These are phyloP conservation scores for Cardamine chenopodiifolia DNA, from an alignment of 345 rosid species.

Conservation along the genomic window DNA sequence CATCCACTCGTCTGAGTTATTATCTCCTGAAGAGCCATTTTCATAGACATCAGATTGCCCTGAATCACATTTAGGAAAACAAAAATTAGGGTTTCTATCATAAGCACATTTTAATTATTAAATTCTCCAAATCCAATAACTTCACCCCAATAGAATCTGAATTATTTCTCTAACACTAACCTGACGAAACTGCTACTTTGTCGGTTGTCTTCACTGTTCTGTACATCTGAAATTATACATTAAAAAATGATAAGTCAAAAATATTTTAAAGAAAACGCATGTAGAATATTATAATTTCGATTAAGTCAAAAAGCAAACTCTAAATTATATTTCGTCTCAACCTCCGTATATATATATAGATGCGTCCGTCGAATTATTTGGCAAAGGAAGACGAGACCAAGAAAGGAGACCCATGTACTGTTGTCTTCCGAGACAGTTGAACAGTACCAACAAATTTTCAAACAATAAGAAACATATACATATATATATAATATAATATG, in stretches of 20 bases:
- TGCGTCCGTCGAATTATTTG: slow-evolving; percentile 24
- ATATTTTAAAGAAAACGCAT: background rate
- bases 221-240: slow-evolving; percentile 38
- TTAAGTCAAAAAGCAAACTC: slow-evolving; percentile 14
- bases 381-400: slow-evolving; percentile 35
- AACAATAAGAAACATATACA: slow-evolving; percentile 28
- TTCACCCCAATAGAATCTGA: slow-evolving; percentile 3
- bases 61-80: slow-evolving; percentile 23
- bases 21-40: slow-evolving; percentile 95
- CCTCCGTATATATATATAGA: background rate
- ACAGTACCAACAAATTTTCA: slow-evolving; percentile 41
- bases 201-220: slow-evolving; percentile 51
- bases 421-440: slow-evolving; percentile 42
- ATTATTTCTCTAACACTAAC: slow-evolving; percentile 28
- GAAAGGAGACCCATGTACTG: slow-evolving; percentile 45
- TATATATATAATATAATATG: background rate
- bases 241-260: background rate
- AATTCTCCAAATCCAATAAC: background rate
- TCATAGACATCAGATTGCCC: slow-evolving; percentile 82
- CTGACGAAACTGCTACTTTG: slow-evolving; percentile 48
- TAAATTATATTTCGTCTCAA: slow-evolving; percentile 6
- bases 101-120: background rate
- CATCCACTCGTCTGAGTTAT: slow-evolving; percentile 83
- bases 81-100: slow-evolving; percentile 26
- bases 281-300: slow-evolving; percentile 4